Conservation (phyloP, 169 alveolate species). For the Plasmodium inui region DNA sequence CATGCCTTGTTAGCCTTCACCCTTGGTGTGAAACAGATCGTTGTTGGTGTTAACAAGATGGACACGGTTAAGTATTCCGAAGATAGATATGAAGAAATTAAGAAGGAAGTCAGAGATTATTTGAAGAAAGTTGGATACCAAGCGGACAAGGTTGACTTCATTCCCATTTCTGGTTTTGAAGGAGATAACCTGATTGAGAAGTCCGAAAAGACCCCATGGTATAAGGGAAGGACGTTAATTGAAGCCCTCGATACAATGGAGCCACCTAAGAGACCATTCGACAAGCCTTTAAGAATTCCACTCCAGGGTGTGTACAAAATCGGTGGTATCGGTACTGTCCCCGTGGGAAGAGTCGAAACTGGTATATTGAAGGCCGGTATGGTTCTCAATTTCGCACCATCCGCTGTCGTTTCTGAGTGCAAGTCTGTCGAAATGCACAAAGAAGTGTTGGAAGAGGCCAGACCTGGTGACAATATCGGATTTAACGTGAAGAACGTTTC, state of each 20-base stretch:
- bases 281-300: conserved; percentile 98
- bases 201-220: conserved; percentile 98
- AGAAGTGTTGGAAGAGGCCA: conserved; percentile 96
- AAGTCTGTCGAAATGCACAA: conserved; percentile 99
- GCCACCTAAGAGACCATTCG: conserved; percentile 98
- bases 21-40: conserved; percentile 99
- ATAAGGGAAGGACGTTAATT: conserved; percentile 96
- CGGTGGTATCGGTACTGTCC: conserved; percentile 99
- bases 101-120: conserved; percentile 94
- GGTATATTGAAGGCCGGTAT: conserved; percentile 93
- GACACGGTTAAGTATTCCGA: conserved; percentile 97
- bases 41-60: conserved; percentile 99
- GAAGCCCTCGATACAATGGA: conserved; percentile 97
- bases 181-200: conserved; percentile 98
- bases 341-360: conserved; percentile 99
- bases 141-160: conserved; percentile 96
- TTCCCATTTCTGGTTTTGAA: conserved; percentile 98
- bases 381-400: conserved; percentile 95
- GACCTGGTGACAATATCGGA: conserved; percentile 99
- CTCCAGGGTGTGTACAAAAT: conserved; percentile 98
- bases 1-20: conserved; percentile 98
- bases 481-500: conserved; percentile 96
- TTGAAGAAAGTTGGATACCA: conserved; percentile 98
- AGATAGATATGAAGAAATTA: conserved; percentile 97
- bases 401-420: conserved; percentile 96